Conservation (phyloP, 352 stramenopile genomes). For the Globisporangium orthogonon region DNA sequence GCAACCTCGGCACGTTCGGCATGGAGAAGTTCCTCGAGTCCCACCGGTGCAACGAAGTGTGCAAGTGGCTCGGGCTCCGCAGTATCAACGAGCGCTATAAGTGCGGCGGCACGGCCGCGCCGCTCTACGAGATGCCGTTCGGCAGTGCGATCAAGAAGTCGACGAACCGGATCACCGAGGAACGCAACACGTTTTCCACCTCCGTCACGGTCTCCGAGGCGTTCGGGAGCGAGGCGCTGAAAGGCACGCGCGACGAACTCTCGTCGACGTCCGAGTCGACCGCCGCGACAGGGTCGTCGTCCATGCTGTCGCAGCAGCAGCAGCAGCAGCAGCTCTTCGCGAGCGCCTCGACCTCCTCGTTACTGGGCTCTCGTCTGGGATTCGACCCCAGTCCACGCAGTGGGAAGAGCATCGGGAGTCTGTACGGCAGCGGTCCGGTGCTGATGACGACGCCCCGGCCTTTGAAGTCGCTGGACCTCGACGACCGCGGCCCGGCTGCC, state of each 20-base stretch:
- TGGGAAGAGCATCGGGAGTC: slow-evolving; percentile 1
- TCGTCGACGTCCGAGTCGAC: slow-evolving; percentile 15
- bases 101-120: slow-evolving; percentile 62
- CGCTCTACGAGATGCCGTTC: slow-evolving; percentile 76
- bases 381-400: slow-evolving; percentile 7
- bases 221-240: slow-evolving; percentile 32
- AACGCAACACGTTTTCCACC: slow-evolving; percentile 74
- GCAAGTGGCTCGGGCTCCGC: slow-evolving; percentile 66
- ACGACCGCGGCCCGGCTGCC: slow-evolving; percentile 6
- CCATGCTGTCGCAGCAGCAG: slow-evolving; percentile 18
- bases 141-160: slow-evolving; percentile 76
- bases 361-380: no score
- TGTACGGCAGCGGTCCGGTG: background rate
- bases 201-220: slow-evolving; percentile 77
- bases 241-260: slow-evolving; percentile 12
- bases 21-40: slow-evolving; percentile 87
- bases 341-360: slow-evolving; percentile 5
- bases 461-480: slow-evolving; percentile 6
- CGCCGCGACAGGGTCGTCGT: slow-evolving; percentile 25
- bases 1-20: slow-evolving; percentile 77
- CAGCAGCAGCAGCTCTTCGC: slow-evolving; percentile 18
- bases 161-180: slow-evolving; percentile 74
- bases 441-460: slow-evolving; percentile 4
- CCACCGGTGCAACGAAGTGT: slow-evolving; percentile 85
- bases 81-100: slow-evolving; percentile 82